These are phyloP conservation scores for Xylaria sp. DNA, from an alignment of 2,329 filamentous ascomycete species.

Conservation along the genomic window DNA sequence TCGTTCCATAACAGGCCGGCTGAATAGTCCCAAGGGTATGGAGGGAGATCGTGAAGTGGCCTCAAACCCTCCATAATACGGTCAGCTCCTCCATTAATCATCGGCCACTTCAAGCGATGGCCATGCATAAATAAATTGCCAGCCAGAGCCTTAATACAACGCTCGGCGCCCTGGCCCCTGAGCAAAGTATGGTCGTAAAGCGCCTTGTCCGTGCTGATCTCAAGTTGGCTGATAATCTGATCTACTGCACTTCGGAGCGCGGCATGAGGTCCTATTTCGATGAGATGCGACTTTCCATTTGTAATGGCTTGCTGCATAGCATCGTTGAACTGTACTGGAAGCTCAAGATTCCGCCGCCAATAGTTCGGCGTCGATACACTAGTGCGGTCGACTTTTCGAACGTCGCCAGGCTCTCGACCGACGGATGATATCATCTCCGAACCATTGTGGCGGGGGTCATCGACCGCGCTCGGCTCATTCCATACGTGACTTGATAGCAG, in stretches of 20 bases:
- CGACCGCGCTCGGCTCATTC: no score
- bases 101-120: background rate
- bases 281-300: background rate
- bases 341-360: background rate
- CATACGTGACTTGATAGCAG: background rate
- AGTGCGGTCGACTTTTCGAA: background rate
- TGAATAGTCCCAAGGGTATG: slow-evolving; percentile 4
- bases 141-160: background rate
- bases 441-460: no score
- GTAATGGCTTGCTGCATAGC: background rate
- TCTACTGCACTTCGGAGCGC: background rate
- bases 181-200: background rate
- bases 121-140: background rate
- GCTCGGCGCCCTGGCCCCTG: background rate
- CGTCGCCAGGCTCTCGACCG: background rate
- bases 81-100: background rate
- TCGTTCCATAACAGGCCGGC: background rate
- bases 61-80: background rate
- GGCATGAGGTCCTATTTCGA: slow-evolving; percentile 1
- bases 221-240: background rate
- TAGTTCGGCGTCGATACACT: background rate
- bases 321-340: background rate
- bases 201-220: background rate
- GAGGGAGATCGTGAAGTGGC: background rate
- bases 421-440: background rate